These are phyloP conservation scores for Penicillium bialowiezense DNA, from an alignment of 495 filamentous ascomycete genomes.

Conservation along the genomic window DNA sequence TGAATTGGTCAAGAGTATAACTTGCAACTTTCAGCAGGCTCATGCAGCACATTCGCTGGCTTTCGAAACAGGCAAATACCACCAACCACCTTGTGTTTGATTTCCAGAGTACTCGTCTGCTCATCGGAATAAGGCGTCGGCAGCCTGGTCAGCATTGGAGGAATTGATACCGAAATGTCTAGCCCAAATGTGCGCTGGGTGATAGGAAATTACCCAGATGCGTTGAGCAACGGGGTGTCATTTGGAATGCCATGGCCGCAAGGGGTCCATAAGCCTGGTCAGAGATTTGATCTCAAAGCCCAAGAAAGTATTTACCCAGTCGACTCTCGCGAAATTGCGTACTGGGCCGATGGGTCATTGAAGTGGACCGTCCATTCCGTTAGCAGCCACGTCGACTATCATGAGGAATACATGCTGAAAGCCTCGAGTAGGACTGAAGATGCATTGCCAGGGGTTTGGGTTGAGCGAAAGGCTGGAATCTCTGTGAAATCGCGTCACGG, in stretches of 20 bases:
- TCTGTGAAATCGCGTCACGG: constrained; percentile 4
- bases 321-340: constrained; percentile 21
- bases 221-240: constrained; percentile 12
- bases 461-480: background rate
- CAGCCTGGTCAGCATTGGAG: too few relatives aligned
- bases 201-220: constrained; percentile 8
- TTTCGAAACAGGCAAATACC: too few relatives aligned
- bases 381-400: constrained; percentile 10
- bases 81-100: too few relatives aligned
- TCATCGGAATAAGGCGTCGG: too few relatives aligned
- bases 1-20: too few relatives aligned
- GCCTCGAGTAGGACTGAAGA: background rate
- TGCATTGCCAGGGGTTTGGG: background rate
- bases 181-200: constrained; percentile 17
- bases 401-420: constrained; percentile 9
- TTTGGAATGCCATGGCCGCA: constrained; percentile 22
- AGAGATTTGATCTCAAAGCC: constrained; percentile 16
- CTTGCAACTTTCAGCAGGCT: too few relatives aligned
- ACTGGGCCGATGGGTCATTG: constrained; percentile 19
- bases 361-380: constrained; percentile 19
- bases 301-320: constrained; percentile 9
- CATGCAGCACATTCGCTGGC: too few relatives aligned
- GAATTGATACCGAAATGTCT: constrained; percentile 1
- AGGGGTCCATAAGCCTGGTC: constrained; percentile 11
- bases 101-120: too few relatives aligned